Evolutionary conservation across 2,329 filamentous ascomycete genomes (phyloP).

Genomic region (Pestalotiopsis sp.): DNA sequence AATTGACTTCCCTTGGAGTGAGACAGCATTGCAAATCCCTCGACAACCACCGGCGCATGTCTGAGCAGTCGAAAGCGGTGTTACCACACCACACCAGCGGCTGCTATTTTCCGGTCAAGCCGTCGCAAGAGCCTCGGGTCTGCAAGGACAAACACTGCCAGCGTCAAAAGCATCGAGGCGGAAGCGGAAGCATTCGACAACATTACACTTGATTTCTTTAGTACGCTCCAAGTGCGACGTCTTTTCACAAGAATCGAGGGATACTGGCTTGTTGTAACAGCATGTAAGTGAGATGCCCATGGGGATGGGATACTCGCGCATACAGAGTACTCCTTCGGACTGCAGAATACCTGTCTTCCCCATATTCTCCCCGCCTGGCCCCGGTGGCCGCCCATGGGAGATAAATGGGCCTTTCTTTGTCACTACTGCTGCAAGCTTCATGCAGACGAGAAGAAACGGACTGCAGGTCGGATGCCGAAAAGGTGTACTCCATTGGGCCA

Average conservation of each 20-base stretch:
- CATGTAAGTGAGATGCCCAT: background rate
- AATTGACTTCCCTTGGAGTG: background rate
- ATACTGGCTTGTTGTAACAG: background rate
- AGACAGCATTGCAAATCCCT: background rate
- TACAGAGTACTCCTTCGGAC: background rate
- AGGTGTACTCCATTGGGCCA: background rate
- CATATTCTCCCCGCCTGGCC: background rate
- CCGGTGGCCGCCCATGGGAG: background rate
- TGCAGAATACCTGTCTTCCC: background rate
- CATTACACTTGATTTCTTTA: background rate
- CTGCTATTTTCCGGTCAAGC: background rate
- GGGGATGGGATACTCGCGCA: background rate
- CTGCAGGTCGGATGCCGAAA: background rate
- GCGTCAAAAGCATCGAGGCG: background rate
- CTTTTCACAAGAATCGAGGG: background rate
- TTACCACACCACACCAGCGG: background rate
- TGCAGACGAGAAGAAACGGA: background rate
- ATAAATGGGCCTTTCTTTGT: background rate
- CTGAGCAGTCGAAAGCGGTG: background rate
- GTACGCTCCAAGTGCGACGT: background rate
- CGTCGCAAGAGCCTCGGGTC: conserved; percentile 1
- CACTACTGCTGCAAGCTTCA: conserved; percentile 2
- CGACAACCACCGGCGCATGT: background rate
- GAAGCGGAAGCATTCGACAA: background rate
- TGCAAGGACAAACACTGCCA: background rate